phyloP scores from a whole-genome alignment of 2,329 filamentous ascomycete genomes.

The Cryphonectria carpinicola region DNA sequence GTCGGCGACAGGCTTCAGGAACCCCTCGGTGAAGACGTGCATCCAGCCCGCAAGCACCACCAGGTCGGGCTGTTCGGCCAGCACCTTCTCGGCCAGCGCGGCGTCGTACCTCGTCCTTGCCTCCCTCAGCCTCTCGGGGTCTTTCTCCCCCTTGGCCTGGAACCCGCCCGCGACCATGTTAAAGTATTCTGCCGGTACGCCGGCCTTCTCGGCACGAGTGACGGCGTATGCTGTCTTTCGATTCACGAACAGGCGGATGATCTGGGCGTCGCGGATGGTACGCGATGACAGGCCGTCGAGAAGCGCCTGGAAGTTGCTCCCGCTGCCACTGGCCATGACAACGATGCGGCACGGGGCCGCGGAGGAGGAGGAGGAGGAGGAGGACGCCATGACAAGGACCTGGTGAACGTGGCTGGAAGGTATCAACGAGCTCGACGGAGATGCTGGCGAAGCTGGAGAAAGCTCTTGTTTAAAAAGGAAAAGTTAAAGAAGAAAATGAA shows the following conservation, averaged over 20 bases:
- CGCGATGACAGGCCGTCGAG: slow-evolving; percentile 50
- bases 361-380: slow-evolving; percentile 8
- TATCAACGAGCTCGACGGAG: not conserved
- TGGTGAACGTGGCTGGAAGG: not conserved
- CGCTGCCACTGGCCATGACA: slow-evolving; percentile 73
- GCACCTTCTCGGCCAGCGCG: slow-evolving; percentile 70
- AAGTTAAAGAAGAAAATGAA: too few relatives aligned
- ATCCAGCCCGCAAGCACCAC: slow-evolving; percentile 87
- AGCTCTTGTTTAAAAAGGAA: not conserved
- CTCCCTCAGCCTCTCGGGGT: slow-evolving; percentile 55
- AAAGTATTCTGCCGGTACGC: slow-evolving; percentile 78
- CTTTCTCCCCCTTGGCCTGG: slow-evolving; percentile 59
- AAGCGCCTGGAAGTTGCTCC: slow-evolving; percentile 80
- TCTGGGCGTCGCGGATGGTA: slow-evolving; percentile 46
- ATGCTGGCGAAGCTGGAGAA: not conserved
- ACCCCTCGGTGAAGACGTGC: slow-evolving; percentile 74
- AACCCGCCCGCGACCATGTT: slow-evolving; percentile 77
- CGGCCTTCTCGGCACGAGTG: slow-evolving; percentile 48
- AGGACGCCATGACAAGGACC: slow-evolving; percentile 18
- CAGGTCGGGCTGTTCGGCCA: slow-evolving; percentile 68
- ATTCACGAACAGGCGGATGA: slow-evolving; percentile 54
- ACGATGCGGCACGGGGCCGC: slow-evolving; percentile 54
- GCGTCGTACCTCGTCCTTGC: slow-evolving; percentile 74
- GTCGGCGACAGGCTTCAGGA: slow-evolving; percentile 68
- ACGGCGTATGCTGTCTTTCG: slow-evolving; percentile 51